These are phyloP conservation scores for Sporothrix sp. DNA, from an alignment of 2,329 filamentous ascomycete species.

Conservation along the genomic window DNA sequence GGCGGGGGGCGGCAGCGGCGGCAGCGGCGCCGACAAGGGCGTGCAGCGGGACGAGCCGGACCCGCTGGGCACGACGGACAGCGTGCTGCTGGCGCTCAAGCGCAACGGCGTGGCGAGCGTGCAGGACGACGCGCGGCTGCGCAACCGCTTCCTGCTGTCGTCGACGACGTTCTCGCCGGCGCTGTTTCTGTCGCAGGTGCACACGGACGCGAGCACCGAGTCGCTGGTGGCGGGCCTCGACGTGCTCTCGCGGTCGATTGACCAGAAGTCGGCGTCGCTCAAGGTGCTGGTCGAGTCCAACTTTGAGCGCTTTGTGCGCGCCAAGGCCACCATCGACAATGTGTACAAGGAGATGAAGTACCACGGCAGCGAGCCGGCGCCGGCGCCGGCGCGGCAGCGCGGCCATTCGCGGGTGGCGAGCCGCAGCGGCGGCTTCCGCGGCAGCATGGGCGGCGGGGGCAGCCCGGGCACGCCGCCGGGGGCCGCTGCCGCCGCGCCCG, in stretches of 20 bases:
- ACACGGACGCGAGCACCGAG: constrained; percentile 75
- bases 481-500: background rate
- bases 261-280: constrained; percentile 92
- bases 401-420: constrained; percentile 58
- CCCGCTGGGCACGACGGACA: constrained; percentile 77
- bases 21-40: constrained; percentile 43
- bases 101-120: constrained; percentile 61
- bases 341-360: constrained; percentile 98
- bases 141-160: constrained; percentile 91
- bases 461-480: constrained; percentile 5
- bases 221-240: constrained; percentile 73
- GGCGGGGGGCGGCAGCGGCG: no score
- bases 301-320: constrained; percentile 94
- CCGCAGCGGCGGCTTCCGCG: constrained; percentile 54
- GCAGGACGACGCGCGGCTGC: constrained; percentile 71
- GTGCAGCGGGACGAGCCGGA: constrained; percentile 90
- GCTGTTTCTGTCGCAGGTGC: constrained; percentile 84
- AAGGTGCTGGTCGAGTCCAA: constrained; percentile 96
- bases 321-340: constrained; percentile 96
- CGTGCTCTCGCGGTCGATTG: constrained; percentile 80
- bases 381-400: constrained; percentile 29
- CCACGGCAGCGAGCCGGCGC: constrained; percentile 44
- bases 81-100: constrained; percentile 72
- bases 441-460: constrained; percentile 28
- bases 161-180: constrained; percentile 92